phyloP scores from a whole-genome alignment of 2,329 filamentous ascomycete genomes.

The Alternaria viburni region DNA sequence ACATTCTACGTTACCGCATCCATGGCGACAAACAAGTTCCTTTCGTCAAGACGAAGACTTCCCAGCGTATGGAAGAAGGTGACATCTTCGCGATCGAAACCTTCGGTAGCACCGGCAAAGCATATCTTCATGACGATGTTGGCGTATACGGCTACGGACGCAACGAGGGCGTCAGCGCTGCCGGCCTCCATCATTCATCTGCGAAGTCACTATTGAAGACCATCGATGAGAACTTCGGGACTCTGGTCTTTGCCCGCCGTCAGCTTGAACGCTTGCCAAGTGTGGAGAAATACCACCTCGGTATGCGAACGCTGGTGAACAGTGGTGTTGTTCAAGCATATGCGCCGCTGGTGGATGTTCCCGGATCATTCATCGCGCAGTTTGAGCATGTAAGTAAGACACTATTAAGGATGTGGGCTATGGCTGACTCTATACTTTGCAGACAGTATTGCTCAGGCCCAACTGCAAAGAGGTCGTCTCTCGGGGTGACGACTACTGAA shows the following conservation, averaged over 20 bases:
- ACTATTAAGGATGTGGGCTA: too few relatives aligned
- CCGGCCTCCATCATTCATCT: conserved; percentile 75
- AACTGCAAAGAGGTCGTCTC: conserved; percentile 84
- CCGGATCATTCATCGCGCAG: conserved; percentile 91
- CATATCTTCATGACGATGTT: conserved; percentile 81
- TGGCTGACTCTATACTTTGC: background rate
- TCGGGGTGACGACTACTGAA: conserved; percentile 81
- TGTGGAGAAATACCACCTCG: conserved; percentile 88
- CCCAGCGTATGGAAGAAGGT: conserved; percentile 96
- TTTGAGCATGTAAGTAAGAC: conserved; percentile 90
- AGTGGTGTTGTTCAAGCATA: conserved; percentile 87
- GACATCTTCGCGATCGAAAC: conserved; percentile 96
- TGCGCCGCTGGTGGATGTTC: conserved; percentile 84
- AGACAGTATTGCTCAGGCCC: conserved; percentile 42
- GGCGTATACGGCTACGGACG: conserved; percentile 69
- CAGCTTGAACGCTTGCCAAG: conserved; percentile 82
- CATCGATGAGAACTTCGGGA: conserved; percentile 95
- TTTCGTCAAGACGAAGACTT: conserved; percentile 83
- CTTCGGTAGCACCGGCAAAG: conserved; percentile 90
- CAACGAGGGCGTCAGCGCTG: conserved; percentile 70
- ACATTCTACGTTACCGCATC: conserved; percentile 86
- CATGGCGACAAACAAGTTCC: conserved; percentile 93
- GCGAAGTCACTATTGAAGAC: conserved; percentile 83
- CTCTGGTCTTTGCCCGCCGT: conserved; percentile 83
- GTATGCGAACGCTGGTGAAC: conserved; percentile 83